Percentiles rank a stretch among this genome's conserved stretches.
Conservation (phyloP, 805 yeast genomes). For the Spathaspora hagerdaliae region DNA sequence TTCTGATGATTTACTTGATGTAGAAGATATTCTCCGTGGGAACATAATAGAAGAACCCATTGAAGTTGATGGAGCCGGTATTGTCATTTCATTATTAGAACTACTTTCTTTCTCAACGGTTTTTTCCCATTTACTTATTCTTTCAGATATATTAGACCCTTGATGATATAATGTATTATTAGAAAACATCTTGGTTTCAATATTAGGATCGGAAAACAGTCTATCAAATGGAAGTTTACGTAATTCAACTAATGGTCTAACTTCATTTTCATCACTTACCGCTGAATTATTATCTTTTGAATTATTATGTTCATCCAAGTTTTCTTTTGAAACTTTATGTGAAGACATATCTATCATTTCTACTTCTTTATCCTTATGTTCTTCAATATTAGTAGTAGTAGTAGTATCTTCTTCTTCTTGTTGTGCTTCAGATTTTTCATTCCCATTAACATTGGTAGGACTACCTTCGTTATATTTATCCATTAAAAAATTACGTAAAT, state of each 20-base stretch:
- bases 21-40: not conserved
- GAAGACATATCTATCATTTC: not conserved
- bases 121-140: constrained; percentile 12
- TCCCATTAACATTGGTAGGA: too few relatives aligned
- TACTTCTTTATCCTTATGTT: not conserved
- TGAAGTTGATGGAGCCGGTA: too few relatives aligned
- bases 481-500: constrained; percentile 68
- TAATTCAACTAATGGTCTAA: not conserved
- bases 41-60: not conserved
- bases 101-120: not conserved
- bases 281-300: not conserved
- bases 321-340: not conserved
- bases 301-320: too few relatives aligned
- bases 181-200: constrained; percentile 11
- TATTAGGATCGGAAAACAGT: constrained; percentile 14
- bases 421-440: too few relatives aligned
- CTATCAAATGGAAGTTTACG: not conserved
- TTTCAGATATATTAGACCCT: constrained; percentile 13
- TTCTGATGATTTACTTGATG: not conserved
- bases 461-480: constrained; percentile 40
- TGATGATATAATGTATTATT: constrained; percentile 13
- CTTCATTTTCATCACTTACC: not conserved
- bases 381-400: constrained; percentile 5
- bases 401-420: constrained; percentile 12
- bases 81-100: too few relatives aligned